Conservation (phyloP, 169 alveolate genomes). For the Miamiensis avidus region DNA sequence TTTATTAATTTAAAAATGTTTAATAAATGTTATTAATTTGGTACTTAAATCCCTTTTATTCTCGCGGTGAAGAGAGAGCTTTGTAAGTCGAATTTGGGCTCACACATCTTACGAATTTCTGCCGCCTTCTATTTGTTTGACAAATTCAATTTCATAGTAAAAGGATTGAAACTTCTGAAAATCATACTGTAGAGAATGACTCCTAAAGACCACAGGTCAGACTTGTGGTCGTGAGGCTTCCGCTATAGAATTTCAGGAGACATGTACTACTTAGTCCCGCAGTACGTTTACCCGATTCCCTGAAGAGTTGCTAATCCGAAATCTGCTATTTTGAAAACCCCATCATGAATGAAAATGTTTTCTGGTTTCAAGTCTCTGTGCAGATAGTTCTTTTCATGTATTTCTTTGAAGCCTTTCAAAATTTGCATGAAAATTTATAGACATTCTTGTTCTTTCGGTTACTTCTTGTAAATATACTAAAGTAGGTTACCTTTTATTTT, state of each 20-base stretch:
- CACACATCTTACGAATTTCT: too few relatives aligned
- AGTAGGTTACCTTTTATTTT: constrained; percentile 60
- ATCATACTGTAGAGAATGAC: constrained; percentile 76
- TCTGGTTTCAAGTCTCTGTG: constrained; percentile 46
- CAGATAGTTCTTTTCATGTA: constrained; percentile 22
- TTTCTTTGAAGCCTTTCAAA: constrained; percentile 34
- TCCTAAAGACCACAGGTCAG: constrained; percentile 90
- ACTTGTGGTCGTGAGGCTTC: constrained; percentile 82
- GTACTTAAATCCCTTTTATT: too few relatives aligned
- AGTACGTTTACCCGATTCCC: constrained; percentile 58
- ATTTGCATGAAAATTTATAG: constrained; percentile 8
- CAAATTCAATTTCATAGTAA: too few relatives aligned
- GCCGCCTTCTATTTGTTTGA: too few relatives aligned
- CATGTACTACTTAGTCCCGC: constrained; percentile 95
- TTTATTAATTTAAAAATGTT: too few relatives aligned
- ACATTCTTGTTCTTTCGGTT: constrained; percentile 38
- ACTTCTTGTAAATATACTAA: constrained; percentile 50
- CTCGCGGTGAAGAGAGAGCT: too few relatives aligned
- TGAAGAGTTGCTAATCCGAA: constrained; percentile 37
- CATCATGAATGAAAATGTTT: constrained; percentile 31
- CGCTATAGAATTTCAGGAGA: constrained; percentile 90
- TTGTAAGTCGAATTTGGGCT: too few relatives aligned
- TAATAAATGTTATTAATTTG: too few relatives aligned
- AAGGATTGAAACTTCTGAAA: too few relatives aligned
- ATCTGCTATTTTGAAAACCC: constrained; percentile 39